Evolutionary conservation across 345 rosid species (phyloP), one percentile per base, ranked within the genome.

Genomic region (Dipteronia sinensis): DNA sequence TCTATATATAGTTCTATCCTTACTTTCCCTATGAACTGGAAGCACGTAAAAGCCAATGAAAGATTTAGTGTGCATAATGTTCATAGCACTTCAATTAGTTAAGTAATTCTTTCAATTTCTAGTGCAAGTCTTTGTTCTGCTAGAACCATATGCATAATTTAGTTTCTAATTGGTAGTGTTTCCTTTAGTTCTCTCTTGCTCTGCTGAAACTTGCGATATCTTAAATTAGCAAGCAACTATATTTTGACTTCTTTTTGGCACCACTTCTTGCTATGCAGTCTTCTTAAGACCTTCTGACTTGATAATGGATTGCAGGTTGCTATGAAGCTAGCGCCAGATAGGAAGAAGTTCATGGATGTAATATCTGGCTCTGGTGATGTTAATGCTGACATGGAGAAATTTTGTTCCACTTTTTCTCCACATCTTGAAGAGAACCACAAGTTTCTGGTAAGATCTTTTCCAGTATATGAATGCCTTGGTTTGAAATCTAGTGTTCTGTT

Each of bases 281-380:
- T 66, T 49, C 3, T 49, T 7, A 49, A 22, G 61, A 29, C 12
- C 15, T 72, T 71, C 59, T 77, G 64, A 40, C 61, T 16, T 65
- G 53, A 63, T 72, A 23, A 34, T 67, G 81, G 46, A 56, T 79
- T 74, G 51, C 89, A 96, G 99, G 84, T 96, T 74, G 97, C 97
- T 29, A 86, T 94, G 94, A 94, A 96, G 89, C 93, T 96, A 71
- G 97, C 97, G 59, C 99, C 99, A 12, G 96, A 94, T 58, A 92
- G 98, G 90, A 90, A 92, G 86, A 96, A 92, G 88, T 96, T 96
- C 80, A 94, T 92, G 97, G 95, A 92, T 10, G 98, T 94, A 19
- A 82, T 94, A 66, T 71, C 90, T 59, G 95, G 99, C 73, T 66
- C 97, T 0, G 99, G 99, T 77, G 92, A 94, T 75, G 70, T 91